Evolutionary conservation across 2,329 filamentous ascomycete species (phyloP), one percentile per base, ranked within the genome.

Genomic region (Claviceps sorghi): DNA sequence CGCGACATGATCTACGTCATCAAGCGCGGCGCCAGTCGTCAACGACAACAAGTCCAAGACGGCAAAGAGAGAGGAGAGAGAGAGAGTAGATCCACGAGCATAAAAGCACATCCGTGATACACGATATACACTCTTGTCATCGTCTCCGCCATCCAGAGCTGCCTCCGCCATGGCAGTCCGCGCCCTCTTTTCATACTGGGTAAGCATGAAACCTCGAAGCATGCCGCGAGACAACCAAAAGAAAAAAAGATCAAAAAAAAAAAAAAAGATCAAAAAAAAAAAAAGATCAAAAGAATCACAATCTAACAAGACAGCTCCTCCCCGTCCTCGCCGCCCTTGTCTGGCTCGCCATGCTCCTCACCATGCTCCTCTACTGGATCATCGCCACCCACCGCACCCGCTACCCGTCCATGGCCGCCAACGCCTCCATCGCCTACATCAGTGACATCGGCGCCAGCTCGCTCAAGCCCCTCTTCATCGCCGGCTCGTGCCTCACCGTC

Each of bases 391-490:
- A 84, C 53, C 67, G 69, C n/a, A 72, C 69, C 1, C 70, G 71
- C 56, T 87, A 85, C 61, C 54, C 69, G 2, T 82, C 79, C 42
- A 86, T 88, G 82, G 65, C 70, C 21, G 47, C 56, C 0, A 56
- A 58, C 34, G 82, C 86, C 62, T 65, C 59, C 29, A 82, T 91
- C 44, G 80, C 86, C 56, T 89, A 83, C 70, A 88, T 87, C 61
- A 84, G 80, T 58, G 80, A 86, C 67, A 72, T 84, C 13, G 81
- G 79, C 56, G 79, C 78, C 22, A 63, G 64, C 40, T 67, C 72
- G 30, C 75, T 90, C 19, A 86, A 90, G 64, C 86, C 87, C 2
- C 74, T 91, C 56, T 93, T 93, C 72, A 83, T 93, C 61, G 73
- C 82, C 36, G 84, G 86, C 59, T 82, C 78, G 61, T 71, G 74